Percentiles rank a stretch among this genome's conserved stretches.
Conservation (phyloP, 306 rosid genomes). For the Malus sieversii region DNA sequence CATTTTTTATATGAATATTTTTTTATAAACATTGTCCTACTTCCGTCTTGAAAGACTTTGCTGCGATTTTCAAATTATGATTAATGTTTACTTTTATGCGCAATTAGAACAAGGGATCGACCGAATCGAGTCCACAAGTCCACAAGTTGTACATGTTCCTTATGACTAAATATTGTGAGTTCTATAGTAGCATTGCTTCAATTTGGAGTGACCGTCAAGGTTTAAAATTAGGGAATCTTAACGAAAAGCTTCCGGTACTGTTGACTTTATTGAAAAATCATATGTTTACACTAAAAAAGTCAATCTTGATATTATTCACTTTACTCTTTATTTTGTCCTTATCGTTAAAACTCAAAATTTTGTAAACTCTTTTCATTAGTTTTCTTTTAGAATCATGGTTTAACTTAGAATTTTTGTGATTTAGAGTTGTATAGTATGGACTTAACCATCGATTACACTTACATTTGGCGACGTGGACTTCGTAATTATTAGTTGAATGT, state of each 20-base stretch:
- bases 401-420: not conserved
- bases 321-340: too few relatives aligned
- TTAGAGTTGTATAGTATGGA: too few relatives aligned
- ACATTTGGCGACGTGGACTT: not conserved
- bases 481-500: not conserved
- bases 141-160: not conserved
- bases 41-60: not conserved
- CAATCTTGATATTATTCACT: too few relatives aligned
- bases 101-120: not conserved
- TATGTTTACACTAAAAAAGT: too few relatives aligned
- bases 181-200: not conserved
- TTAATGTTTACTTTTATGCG: not conserved
- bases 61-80: not conserved
- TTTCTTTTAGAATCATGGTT: not conserved
- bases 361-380: too few relatives aligned
- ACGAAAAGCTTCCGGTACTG: too few relatives aligned
- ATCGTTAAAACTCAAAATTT: too few relatives aligned
- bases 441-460: not conserved
- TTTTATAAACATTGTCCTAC: not conserved
- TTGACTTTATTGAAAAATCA: too few relatives aligned
- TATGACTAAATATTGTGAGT: not conserved
- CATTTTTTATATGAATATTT: too few relatives aligned
- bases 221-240: too few relatives aligned
- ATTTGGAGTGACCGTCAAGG: not conserved
- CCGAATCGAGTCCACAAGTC: not conserved